Evolutionary conservation across 768 basidiomycete genomes (phyloP).

Genomic region (Russula compacta): DNA sequence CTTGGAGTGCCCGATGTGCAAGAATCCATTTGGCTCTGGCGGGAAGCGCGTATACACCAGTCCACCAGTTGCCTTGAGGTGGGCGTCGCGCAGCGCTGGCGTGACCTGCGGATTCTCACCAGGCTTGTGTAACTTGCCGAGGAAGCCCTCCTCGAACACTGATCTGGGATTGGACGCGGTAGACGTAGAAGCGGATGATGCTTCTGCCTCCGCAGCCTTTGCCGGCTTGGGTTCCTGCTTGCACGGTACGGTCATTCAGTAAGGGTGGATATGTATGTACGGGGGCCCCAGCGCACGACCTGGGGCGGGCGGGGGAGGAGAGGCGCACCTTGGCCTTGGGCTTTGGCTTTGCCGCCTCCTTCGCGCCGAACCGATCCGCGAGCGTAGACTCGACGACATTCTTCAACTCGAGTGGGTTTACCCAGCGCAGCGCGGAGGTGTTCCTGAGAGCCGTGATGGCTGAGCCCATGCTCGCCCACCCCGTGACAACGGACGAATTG

Average conservation of each 20-base stretch:
- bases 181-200: slow-evolving; percentile 31
- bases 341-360: slow-evolving; percentile 55
- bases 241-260: not conserved
- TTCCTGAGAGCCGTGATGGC: slow-evolving; percentile 55
- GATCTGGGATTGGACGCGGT: slow-evolving; percentile 32
- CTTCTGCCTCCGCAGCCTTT: slow-evolving; percentile 28
- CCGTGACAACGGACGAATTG: slow-evolving; percentile 41
- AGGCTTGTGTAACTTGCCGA: slow-evolving; percentile 85
- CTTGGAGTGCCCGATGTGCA: slow-evolving; percentile 96
- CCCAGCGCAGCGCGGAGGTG: slow-evolving; percentile 67
- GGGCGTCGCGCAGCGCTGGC: slow-evolving; percentile 66
- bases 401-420: slow-evolving; percentile 76
- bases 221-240: slow-evolving; percentile 34
- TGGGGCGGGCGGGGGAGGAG: not conserved
- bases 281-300: not conserved
- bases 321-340: slow-evolving; percentile 53
- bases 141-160: slow-evolving; percentile 92
- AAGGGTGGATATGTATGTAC: not conserved
- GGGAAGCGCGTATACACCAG: slow-evolving; percentile 94
- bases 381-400: slow-evolving; percentile 67
- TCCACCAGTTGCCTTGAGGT: slow-evolving; percentile 72
- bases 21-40: slow-evolving; percentile 95
- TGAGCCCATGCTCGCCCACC: slow-evolving; percentile 71
- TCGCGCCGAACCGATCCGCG: slow-evolving; percentile 58
- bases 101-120: slow-evolving; percentile 88